A percentile compares a stretch with the other conserved stretches of the same genome.
phyloP scores from a whole-genome alignment of 1,284 basidiomycete species.

The Austroboletus olivaceoglutinosus region DNA sequence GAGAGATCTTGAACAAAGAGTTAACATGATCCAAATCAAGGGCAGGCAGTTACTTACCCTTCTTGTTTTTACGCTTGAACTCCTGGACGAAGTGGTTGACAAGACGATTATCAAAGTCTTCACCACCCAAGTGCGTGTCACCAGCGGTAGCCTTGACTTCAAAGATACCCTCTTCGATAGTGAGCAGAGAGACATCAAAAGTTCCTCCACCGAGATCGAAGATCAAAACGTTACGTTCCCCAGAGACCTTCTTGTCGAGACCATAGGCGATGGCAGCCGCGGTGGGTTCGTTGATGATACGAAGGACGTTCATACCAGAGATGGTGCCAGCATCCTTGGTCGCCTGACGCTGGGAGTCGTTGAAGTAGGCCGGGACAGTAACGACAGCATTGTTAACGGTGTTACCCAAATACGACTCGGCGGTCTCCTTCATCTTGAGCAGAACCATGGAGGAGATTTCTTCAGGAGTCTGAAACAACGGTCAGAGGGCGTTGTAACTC shows the following conservation, averaged over 20 bases:
- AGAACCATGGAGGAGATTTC: slow-evolving; percentile 98
- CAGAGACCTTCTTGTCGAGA: slow-evolving; percentile 84
- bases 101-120: slow-evolving; percentile 98
- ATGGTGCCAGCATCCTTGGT: slow-evolving; percentile 95
- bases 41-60: slow-evolving; percentile 50
- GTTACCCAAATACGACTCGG: slow-evolving; percentile 92
- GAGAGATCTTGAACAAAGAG: slow-evolving; percentile 66
- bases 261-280: slow-evolving; percentile 95
- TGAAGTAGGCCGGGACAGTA: slow-evolving; percentile 97
- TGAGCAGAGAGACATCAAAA: slow-evolving; percentile 97
- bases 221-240: slow-evolving; percentile 93
- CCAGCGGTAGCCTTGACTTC: slow-evolving; percentile 99
- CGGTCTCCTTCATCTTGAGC: slow-evolving; percentile 97
- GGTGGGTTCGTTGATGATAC: slow-evolving; percentile 96
- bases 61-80: slow-evolving; percentile 99
- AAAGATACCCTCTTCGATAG: slow-evolving; percentile 98
- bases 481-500: slow-evolving; percentile 13
- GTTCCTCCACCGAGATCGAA: slow-evolving; percentile 99
- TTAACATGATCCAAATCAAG: slow-evolving; percentile 17
- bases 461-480: slow-evolving; percentile 72
- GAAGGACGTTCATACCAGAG: slow-evolving; percentile 88
- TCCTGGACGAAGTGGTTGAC: slow-evolving; percentile 98
- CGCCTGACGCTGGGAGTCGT: slow-evolving; percentile 94
- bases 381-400: slow-evolving; percentile 88
- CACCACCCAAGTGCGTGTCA: slow-evolving; percentile 98